Conservation (phyloP, 2,329 filamentous ascomycete genomes). For the Aspergillus flavus region DNA sequence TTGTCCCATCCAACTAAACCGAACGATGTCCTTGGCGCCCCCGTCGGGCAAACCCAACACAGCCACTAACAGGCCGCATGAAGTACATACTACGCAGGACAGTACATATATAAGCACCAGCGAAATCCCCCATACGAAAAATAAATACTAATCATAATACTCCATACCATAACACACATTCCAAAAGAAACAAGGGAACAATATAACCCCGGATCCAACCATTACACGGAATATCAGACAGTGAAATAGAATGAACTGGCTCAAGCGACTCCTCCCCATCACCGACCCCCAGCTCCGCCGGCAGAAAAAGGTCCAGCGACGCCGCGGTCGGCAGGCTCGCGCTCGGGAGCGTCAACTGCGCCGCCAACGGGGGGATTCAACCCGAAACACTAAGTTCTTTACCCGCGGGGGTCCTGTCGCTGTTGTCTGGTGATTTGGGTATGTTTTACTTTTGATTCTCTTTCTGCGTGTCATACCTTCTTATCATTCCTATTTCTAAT, state of each 20-base stretch:
- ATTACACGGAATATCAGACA: too few relatives aligned
- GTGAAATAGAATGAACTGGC: background rate
- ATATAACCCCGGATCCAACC: too few relatives aligned
- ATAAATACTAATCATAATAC: too few relatives aligned
- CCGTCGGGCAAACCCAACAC: background rate
- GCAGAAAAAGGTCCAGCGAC: background rate
- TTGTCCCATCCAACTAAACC: background rate
- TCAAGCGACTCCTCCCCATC: background rate
- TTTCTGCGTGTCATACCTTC: too few relatives aligned
- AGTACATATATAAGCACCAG: too few relatives aligned
- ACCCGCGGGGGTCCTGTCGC: background rate
- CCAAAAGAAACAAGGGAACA: background rate
- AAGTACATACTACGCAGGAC: too few relatives aligned
- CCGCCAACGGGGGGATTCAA: background rate
- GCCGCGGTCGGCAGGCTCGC: slow-evolving; percentile 1
- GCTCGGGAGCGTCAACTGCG: slow-evolving; percentile 6
- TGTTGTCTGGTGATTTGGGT: background rate
- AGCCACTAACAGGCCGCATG: background rate
- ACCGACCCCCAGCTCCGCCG: background rate
- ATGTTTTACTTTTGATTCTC: too few relatives aligned
- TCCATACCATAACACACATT: background rate
- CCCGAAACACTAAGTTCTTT: background rate
- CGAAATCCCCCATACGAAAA: too few relatives aligned
- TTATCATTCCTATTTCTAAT: too few relatives aligned
- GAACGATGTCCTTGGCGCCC: background rate